Base-by-base conservation (phyloP, 176 grass and related monocot species). In the Oryza brachyantha region DNA sequence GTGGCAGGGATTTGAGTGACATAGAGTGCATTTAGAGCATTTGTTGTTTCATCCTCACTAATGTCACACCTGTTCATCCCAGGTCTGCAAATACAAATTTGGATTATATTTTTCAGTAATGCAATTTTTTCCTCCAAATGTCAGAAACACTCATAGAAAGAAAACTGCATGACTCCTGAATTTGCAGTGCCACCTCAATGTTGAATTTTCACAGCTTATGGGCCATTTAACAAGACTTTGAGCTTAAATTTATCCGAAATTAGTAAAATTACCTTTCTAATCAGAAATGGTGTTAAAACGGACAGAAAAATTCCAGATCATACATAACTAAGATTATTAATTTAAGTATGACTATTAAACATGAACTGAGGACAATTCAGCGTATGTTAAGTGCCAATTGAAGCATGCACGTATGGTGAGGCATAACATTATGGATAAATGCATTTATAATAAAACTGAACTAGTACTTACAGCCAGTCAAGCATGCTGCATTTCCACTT, bases 401-500 rank as follows among this genome's bases (percentile, higher is more conserved):
- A 46, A 13, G 4, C 16, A 8, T 17, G 28, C 70, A 86, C 66
- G 41, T 34, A 68, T 38, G 38, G 22, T 29, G 68, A 59, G 41
- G 26, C 58, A 73, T 25, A 48, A 13, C 24, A 76, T 19, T 34
- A 67, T 62, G 29, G 17, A 81, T 67, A 73, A 76, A 80, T 13
- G 36, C 46, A 80, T 72, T 75, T 39, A 3, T 61, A 68, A 24
- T 38, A 32, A 43, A 79, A 65, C 46, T 62, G 46, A 78, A 72
- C 13, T 76, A 70, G 25, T 76, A 92, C 93, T 96, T 88, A 96
- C 93, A 96, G 90, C 90, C 93, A 96, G 66, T 86, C 63, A 77
- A 96, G 93, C 84, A 96, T 80, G 67, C 77, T 92, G 55, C 93
- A 96, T 52, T 86, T 91, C 93, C 93, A 96, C 71, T 90, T 92